phyloP scores from a whole-genome alignment of 495 filamentous ascomycete species.

The Cudoniella acicularis region DNA sequence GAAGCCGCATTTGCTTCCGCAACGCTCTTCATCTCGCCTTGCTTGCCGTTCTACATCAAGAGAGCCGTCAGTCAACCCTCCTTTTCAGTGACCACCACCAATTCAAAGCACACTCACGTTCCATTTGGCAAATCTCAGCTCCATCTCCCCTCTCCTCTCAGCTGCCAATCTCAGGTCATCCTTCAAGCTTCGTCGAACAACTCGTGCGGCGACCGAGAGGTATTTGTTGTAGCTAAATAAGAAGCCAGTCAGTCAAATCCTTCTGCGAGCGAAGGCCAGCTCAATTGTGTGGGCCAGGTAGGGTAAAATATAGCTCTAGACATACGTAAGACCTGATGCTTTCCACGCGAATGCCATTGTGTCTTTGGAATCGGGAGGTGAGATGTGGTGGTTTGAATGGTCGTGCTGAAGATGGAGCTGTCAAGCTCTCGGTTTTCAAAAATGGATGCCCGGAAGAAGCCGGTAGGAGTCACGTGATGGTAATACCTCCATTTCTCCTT shows the following conservation, averaged over 20 bases:
- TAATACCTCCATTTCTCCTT: too few species aligned
- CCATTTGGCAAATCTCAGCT: constrained; percentile 95
- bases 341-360: constrained; percentile 99
- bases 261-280: neutral
- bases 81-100: neutral
- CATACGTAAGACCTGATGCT: constrained; percentile 90
- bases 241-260: constrained; percentile 17
- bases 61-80: constrained; percentile 14
- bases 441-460: neutral
- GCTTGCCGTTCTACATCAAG: constrained; percentile 82
- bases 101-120: constrained; percentile 59
- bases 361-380: constrained; percentile 49
- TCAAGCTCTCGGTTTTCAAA: constrained; percentile 15
- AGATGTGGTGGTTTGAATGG: constrained; percentile 19
- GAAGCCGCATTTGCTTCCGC: constrained; percentile 67
- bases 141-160: constrained; percentile 86
- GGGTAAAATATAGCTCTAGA: neutral
- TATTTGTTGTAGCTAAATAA: constrained; percentile 75
- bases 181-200: constrained; percentile 88
- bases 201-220: constrained; percentile 70
- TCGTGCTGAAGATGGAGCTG: constrained; percentile 21
- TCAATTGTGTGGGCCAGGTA: constrained; percentile 11
- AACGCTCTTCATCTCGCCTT: constrained; percentile 77
- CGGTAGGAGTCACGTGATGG: constrained; percentile 4
- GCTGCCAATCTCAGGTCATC: constrained; percentile 81